Base-by-base conservation (phyloP, 164 flowering plant genomes). In the Dillenia turbinata region DNA sequence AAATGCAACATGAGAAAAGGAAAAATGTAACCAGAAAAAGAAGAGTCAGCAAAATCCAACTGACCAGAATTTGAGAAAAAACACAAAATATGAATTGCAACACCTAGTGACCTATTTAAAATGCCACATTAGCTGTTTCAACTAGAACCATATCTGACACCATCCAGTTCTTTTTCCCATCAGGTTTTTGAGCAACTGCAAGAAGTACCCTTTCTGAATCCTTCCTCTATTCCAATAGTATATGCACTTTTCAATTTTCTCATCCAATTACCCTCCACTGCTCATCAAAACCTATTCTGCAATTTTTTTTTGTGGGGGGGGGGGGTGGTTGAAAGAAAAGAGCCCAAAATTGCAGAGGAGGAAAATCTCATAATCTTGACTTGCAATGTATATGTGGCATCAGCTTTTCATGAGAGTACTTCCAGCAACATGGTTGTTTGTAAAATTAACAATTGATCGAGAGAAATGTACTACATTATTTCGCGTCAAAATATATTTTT, bases 91-190 rank as follows among this genome's bases (percentile, higher is more conserved):
- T 47, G 49, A 66, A 45, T 63, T 68, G 57, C 33, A 73, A 77
- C 78, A 73, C 78, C 73, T 56, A 78, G 83, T 69, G 78, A 73
- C 78, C 75, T 75, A 81, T 73, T 62, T 62, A 76, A 73, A 50
- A 72, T 61, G 77, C 68, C 49, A 72, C 66, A 68, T 67, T 71
- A 76, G 65, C 70, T 69, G 63, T 75, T 77, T 72, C 71, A 58
- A 74, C 62, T 47, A 69, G 68, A 79, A 92, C 96, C 98, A n/a
- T n/a, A 85, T 93, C 97, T 13, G 68, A 80, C 50, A 93, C 97
- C 84, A 87, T 86, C 98, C 98, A 93, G 64, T 93, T 93, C 77
- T 85, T 93, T 74, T 88, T 90, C 56, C 98, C 98, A 79, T 93
- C 98, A 51, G 94, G 96, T 71, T 73, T 90, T 78, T 79, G 89